Base-by-base conservation (phyloP, 2,329 filamentous ascomycete species). In the Colletotrichum kahawae region DNA sequence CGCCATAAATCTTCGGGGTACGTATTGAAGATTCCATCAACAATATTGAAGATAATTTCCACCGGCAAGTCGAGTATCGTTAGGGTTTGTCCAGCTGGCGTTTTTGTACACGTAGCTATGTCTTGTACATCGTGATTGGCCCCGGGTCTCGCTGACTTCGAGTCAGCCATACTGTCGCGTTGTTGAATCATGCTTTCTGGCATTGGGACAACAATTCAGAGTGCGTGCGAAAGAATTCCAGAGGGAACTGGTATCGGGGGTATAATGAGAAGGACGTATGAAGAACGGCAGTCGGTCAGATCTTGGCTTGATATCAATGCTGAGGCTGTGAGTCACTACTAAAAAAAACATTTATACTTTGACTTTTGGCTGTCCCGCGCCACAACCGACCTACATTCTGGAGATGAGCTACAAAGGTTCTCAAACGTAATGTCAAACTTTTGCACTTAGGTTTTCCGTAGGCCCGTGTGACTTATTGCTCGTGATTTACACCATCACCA, bases 141-240 rank as follows among this genome's bases (percentile, higher is more conserved):
- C 0, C 9, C 4, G 18, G 9, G 8, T 43, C 38, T 43, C 12
- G 18, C 38, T 3, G 38, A 2, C 1, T 38, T 18, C 14, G 36
- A 38, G 0, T 38, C 36, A 7, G 36, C 36, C 36, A 38, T 38
- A 38, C 36, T 38, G 16, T 38, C 36, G 16, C 1, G 36, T 18
- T 38, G 18, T 43, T 43, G 38, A n/a, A 10, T n/a, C 38, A 43
- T 43, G 38, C 38, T 43, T n/a, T 43, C 38, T 43, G 38, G 10
- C 38, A 0, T 18, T 18, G 38, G 9, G 8, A 1, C 1, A n/a
- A 43, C 14, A 18, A 10, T n/a, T 0, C 1, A 43, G 18, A n/a
- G 38, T 10, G 8, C 8, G 5, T 43, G 1, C 0, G 38, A 43
- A 18, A 43, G 3, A 10, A 4, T 9, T 12, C 9, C 10, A 43